Conservation (phyloP, 768 basidiomycete species). For the Amanita fuliginea region DNA sequence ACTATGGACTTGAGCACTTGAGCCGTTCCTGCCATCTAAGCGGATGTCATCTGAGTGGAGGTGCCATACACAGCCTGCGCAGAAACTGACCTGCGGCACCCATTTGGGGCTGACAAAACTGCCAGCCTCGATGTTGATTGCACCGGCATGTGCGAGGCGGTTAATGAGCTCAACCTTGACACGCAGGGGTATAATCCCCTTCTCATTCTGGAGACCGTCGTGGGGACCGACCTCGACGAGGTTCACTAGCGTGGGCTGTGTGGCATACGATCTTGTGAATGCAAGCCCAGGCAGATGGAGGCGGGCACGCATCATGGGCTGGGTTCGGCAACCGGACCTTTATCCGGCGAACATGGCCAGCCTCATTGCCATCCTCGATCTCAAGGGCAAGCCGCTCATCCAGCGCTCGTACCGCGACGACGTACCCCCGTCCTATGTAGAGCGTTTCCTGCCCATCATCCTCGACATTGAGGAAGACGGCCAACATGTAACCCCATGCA, state of each 20-base stretch:
- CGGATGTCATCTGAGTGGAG: neutral
- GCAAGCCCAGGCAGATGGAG: neutral
- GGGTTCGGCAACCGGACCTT: constrained; percentile 3
- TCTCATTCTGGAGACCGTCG: constrained; percentile 90
- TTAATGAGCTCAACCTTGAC: constrained; percentile 77
- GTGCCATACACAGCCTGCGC: neutral
- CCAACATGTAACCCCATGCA: constrained; percentile 91
- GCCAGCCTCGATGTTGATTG: constrained; percentile 67
- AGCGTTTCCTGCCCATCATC: constrained; percentile 86
- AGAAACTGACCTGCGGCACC: constrained; percentile 68
- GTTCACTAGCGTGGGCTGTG: constrained; percentile 29
- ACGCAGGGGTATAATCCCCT: constrained; percentile 54
- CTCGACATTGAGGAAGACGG: constrained; percentile 97
- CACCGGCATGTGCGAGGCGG: constrained; percentile 56
- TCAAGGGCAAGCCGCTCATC: constrained; percentile 97
- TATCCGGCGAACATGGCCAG: constrained; percentile 28
- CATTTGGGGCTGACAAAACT: constrained; percentile 91
- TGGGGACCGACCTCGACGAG: constrained; percentile 89
- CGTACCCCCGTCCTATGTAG: constrained; percentile 80
- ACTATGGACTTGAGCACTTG: constrained; percentile 56
- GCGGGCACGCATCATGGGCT: neutral
- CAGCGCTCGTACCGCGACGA: constrained; percentile 96
- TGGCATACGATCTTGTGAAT: constrained; percentile 6
- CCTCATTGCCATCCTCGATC: constrained; percentile 89
- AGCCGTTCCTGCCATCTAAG: constrained; percentile 79